Evolutionary conservation across 1,284 basidiomycete species (phyloP).

Genomic region (Xanthoconium separans): DNA sequence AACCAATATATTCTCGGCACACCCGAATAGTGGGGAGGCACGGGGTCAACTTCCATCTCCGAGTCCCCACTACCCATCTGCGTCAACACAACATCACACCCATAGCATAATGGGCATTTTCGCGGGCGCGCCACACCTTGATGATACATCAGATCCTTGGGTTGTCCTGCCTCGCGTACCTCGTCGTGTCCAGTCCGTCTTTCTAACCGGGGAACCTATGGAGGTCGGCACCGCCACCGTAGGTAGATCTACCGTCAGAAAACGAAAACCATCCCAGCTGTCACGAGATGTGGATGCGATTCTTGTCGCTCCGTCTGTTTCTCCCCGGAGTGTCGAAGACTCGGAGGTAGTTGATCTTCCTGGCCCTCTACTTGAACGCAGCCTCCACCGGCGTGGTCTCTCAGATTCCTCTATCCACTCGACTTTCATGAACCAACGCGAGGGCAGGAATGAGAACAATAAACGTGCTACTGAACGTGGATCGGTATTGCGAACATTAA

Average conservation of each 20-base stretch:
- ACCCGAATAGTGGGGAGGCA: conserved; percentile 26
- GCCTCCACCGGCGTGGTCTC: conserved; percentile 74
- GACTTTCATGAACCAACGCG: conserved; percentile 63
- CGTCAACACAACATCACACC: conserved; percentile 24
- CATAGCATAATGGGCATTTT: conserved; percentile 74
- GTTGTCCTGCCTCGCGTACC: conserved; percentile 55
- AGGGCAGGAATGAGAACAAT: conserved; percentile 14
- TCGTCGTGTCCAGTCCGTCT: conserved; percentile 36
- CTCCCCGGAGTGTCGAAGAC: conserved; percentile 24
- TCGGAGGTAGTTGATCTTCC: conserved; percentile 39
- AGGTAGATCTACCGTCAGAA: conserved; percentile 23
- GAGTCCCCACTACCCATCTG: conserved; percentile 16
- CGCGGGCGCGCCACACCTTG: conserved; percentile 68
- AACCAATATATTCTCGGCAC: conserved; percentile 51
- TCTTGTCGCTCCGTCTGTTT: conserved; percentile 53
- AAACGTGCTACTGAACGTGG: conserved; percentile 13
- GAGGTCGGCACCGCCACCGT: conserved; percentile 19
- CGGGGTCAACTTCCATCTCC: conserved; percentile 19
- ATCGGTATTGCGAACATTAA: conserved; percentile 35
- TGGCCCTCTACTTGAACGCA: conserved; percentile 58
- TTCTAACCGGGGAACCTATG: conserved; percentile 22
- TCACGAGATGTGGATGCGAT: conserved; percentile 77
- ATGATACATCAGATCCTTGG: conserved; percentile 55
- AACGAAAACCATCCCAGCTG: conserved; percentile 38
- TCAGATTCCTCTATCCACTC: conserved; percentile 91